Conservation (phyloP, 164 flowering plant species). For the Umbellularia californica region DNA sequence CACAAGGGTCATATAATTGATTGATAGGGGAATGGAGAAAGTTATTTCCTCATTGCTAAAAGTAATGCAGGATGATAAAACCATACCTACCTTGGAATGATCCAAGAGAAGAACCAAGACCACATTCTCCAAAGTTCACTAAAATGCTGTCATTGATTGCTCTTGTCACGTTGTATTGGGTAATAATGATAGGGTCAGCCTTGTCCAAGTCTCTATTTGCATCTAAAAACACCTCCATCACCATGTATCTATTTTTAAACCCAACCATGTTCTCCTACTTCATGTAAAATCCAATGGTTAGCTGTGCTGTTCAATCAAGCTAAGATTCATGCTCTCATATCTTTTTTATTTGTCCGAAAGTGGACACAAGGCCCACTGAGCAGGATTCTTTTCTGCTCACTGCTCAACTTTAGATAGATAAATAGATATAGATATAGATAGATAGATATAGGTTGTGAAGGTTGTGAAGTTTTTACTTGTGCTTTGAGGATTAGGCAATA, state of each 20-base stretch:
- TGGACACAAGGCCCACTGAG: too few species aligned
- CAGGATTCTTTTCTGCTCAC: too few species aligned
- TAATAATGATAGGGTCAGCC: slow-evolving; percentile 64
- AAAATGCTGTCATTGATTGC: slow-evolving; percentile 83
- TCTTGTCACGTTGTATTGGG: slow-evolving; percentile 50
- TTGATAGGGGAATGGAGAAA: neutral
- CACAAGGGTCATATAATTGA: neutral
- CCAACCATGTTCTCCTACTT: slow-evolving; percentile 55
- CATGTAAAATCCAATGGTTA: neutral
- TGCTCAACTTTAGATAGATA: too few species aligned
- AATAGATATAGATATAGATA: too few species aligned
- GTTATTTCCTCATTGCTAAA: neutral
- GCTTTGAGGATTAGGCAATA: too few species aligned
- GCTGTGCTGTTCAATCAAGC: neutral
- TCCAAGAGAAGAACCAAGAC: slow-evolving; percentile 68
- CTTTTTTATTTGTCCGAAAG: too few species aligned
- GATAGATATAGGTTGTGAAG: too few species aligned
- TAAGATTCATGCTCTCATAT: too few species aligned
- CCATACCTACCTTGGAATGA: slow-evolving; percentile 64
- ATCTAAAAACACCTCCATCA: slow-evolving; percentile 79
- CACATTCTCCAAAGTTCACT: slow-evolving; percentile 84
- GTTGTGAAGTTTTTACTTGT: too few species aligned
- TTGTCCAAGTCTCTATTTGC: slow-evolving; percentile 44
- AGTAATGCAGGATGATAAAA: neutral
- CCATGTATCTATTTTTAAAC: slow-evolving; percentile 82